Conservation (phyloP, 371 early-diverging fungal species). For the Syncephalastrum sp. region DNA sequence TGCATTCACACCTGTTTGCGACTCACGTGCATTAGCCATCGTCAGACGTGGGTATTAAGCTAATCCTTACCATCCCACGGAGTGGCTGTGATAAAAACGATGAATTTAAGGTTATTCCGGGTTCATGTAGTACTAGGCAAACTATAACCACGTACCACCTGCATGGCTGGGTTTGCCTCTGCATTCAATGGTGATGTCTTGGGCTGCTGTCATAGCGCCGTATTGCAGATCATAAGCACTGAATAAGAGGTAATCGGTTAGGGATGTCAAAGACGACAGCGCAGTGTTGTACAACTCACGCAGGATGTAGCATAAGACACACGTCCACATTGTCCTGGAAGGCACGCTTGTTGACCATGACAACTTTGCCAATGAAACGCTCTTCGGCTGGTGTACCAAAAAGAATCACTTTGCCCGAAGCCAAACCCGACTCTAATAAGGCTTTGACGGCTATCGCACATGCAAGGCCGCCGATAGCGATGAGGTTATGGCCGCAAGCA, state of each 20-base stretch:
- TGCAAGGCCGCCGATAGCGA: conserved; percentile 74
- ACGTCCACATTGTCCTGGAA: conserved; percentile 66
- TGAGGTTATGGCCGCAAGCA: conserved; percentile 69
- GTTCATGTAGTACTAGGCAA: background rate
- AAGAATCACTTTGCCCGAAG: conserved; percentile 63
- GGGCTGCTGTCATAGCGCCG: conserved; percentile 39
- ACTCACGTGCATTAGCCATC: conserved; percentile 32
- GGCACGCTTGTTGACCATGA: conserved; percentile 61
- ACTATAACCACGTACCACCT: conserved; percentile 14
- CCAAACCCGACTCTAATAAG: conserved; percentile 49
- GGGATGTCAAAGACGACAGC: background rate
- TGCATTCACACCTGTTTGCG: conserved; percentile 70
- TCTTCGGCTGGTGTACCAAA: conserved; percentile 86
- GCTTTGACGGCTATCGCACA: conserved; percentile 59
- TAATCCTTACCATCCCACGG: conserved; percentile 26
- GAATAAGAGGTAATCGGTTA: background rate
- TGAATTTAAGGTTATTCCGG: background rate
- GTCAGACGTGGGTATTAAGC: conserved; percentile 25
- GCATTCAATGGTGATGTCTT: conserved; percentile 57
- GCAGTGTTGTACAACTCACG: conserved; percentile 23
- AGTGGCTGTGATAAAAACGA: conserved; percentile 9
- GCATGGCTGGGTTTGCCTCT: conserved; percentile 70
- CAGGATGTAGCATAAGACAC: conserved; percentile 81
- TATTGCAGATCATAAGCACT: conserved; percentile 32
- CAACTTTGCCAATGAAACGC: conserved; percentile 71